Conservation (phyloP, 371 early-diverging fungal species). For the Synchytrium microbalum region DNA sequence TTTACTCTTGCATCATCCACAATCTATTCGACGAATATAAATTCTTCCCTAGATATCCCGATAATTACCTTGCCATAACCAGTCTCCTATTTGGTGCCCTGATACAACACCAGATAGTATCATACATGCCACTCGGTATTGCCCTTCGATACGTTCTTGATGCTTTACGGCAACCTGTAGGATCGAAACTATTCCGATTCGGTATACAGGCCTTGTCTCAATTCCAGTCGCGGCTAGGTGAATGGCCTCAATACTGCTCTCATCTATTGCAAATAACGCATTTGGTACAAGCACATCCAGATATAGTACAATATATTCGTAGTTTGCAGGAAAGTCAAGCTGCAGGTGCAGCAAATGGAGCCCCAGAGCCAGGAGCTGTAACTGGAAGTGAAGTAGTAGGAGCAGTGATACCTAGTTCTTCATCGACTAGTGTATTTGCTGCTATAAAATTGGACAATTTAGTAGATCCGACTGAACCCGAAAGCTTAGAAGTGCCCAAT, state of each 20-base stretch:
- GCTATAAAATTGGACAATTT: constrained; percentile 49
- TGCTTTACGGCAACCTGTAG: constrained; percentile 68
- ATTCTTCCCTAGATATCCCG: constrained; percentile 89
- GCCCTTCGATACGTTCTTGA: constrained; percentile 80
- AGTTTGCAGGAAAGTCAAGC: constrained; percentile 22
- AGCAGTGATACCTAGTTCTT: constrained; percentile 9
- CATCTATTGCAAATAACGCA: constrained; percentile 71
- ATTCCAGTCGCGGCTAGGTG: constrained; percentile 70
- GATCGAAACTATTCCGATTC: constrained; percentile 82
- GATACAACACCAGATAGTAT: constrained; percentile 75
- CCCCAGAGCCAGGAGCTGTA: constrained; percentile 14
- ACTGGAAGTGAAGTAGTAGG: constrained; percentile 12
- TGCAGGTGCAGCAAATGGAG: constrained; percentile 13
- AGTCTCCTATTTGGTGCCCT: constrained; percentile 80
- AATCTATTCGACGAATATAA: constrained; percentile 89
- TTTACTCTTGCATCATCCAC: constrained; percentile 76
- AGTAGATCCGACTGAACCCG: constrained; percentile 21
- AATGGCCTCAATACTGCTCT: constrained; percentile 85
- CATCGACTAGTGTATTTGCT: constrained; percentile 49
- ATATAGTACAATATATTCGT: constrained; percentile 52
- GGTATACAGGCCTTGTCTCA: constrained; percentile 78
- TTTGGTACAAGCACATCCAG: constrained; percentile 68
- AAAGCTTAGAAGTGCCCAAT: constrained; percentile 36
- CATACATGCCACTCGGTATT: constrained; percentile 60
- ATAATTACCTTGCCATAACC: constrained; percentile 81